Evolutionary conservation across 441 rosid genomes (phyloP), one percentile per base, ranked within the genome.

Genomic region (Flueggea neowawraea): DNA sequence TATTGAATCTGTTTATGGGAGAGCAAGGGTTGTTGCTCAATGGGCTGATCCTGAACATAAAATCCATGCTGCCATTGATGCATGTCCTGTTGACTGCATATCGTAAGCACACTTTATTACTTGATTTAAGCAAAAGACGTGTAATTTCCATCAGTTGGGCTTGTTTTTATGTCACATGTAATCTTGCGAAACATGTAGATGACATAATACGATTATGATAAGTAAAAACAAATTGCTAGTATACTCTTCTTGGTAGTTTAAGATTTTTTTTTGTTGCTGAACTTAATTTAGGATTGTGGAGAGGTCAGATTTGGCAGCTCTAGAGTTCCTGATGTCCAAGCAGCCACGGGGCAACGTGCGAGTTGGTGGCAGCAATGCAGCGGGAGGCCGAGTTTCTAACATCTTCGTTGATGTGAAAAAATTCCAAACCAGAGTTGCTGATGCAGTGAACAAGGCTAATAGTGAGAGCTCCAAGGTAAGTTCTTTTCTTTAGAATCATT

Each of bases 1-100:
- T 5, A 81, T 93, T 2, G 97, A 93, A 73, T 75, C 88, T 0
- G 75, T 75, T 9, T 80, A 82, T 5, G 98, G 98, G 10, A 86
- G 97, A 76, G 98, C 98, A 0, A 75, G 98, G 49, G 97, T 85
- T 28, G 92, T 93, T 8, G 96, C 87, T 28, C 98, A 90, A 65
- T 90, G 98, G 98, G 98, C 97, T 61, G 97, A 93, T 69, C 82
- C 96, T 33, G 88, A 83, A 62, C 39, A 77, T 69, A 88, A 80
- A 68, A 86, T 93, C 75, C 75, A 72, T 31, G 84, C 87, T n/a
- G 94, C 98, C 28, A 90, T 93, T 0, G 88, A 86, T 52, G 64
- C 92, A 11, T 90, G 98, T 36, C 96, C 96, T 0, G 79, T 93
- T 39, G 94, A 93, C 58, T 90, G 97, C 76, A 93, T 93, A 60